These are phyloP conservation scores for Mycosarcoma mackinlayi DNA, from an alignment of 1,284 basidiomycete species.

Conservation along the genomic window DNA sequence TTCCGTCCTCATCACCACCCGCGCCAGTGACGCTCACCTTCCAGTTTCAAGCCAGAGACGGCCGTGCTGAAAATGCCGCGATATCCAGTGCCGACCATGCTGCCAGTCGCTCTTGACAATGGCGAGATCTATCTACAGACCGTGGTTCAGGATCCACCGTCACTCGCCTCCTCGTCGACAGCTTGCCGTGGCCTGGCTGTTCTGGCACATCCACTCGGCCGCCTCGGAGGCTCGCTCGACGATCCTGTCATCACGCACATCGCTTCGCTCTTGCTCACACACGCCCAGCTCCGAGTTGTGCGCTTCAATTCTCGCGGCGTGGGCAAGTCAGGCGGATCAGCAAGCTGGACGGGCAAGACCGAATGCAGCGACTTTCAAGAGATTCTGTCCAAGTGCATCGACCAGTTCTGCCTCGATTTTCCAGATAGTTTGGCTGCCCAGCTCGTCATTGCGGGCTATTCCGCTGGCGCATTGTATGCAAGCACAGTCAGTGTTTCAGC, in stretches of 20 bases:
- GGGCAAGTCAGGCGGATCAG: conserved; percentile 31
- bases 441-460: conserved; percentile 37
- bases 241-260: conserved; percentile 45
- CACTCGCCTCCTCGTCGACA: conserved; percentile 8
- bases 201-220: conserved; percentile 40
- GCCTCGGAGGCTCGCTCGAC: conserved; percentile 46
- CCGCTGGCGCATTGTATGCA: conserved; percentile 43
- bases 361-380: conserved; percentile 51
- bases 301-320: conserved; percentile 54
- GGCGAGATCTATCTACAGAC: conserved; percentile 39
- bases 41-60: not conserved
- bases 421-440: conserved; percentile 10
- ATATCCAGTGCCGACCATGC: conserved; percentile 23
- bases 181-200: conserved; percentile 34
- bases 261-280: conserved; percentile 18
- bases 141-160: conserved; percentile 33
- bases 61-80: conserved; percentile 44
- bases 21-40: not conserved
- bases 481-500: conserved; percentile 19
- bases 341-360: conserved; percentile 47
- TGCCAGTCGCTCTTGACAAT: conserved; percentile 28
- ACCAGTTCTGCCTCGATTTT: conserved; percentile 38
- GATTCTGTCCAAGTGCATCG: conserved; percentile 25
- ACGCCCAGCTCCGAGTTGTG: conserved; percentile 31
- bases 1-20: not conserved